Conservation (phyloP, 1,139 yeast species). For the Candida albicans region DNA sequence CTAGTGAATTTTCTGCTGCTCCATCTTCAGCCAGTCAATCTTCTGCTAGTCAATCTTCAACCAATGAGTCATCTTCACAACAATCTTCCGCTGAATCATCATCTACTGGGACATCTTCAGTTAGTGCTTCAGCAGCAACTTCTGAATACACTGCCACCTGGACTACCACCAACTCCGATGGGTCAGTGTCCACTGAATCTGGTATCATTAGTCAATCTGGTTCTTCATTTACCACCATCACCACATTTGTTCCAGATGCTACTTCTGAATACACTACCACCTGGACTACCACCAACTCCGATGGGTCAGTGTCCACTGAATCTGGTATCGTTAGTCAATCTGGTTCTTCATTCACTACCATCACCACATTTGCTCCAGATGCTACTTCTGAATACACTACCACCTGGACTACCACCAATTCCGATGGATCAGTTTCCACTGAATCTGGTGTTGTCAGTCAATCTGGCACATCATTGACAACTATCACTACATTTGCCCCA, state of each 20-base stretch:
- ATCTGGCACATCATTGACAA: conserved; percentile 3
- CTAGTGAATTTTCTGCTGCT: background rate
- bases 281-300: conserved; percentile 17
- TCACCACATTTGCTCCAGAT: conserved; percentile 11
- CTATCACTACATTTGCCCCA: conserved; percentile 4
- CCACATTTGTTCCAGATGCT: conserved; percentile 5
- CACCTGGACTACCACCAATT: conserved; percentile 19
- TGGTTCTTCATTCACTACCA: conserved; percentile 3
- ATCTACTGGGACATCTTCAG: background rate
- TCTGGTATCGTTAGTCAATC: conserved; percentile 14
- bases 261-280: conserved; percentile 20
- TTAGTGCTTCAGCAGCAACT: background rate
- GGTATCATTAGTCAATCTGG: conserved; percentile 7
- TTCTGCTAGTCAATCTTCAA: too few species aligned
- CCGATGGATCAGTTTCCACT: conserved; percentile 18
- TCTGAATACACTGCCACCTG: conserved; percentile 13
- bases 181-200: conserved; percentile 7
- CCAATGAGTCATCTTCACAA: too few species aligned
- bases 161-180: conserved; percentile 10
- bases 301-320: conserved; percentile 19
- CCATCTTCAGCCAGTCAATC: too few species aligned
- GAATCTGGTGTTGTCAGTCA: conserved; percentile 15
- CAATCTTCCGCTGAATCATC: too few species aligned
- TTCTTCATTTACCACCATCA: conserved; percentile 6
- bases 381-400: conserved; percentile 15